These are phyloP conservation scores for Fomitopsis palustris DNA, from an alignment of 1,284 basidiomycete species.

Conservation along the genomic window DNA sequence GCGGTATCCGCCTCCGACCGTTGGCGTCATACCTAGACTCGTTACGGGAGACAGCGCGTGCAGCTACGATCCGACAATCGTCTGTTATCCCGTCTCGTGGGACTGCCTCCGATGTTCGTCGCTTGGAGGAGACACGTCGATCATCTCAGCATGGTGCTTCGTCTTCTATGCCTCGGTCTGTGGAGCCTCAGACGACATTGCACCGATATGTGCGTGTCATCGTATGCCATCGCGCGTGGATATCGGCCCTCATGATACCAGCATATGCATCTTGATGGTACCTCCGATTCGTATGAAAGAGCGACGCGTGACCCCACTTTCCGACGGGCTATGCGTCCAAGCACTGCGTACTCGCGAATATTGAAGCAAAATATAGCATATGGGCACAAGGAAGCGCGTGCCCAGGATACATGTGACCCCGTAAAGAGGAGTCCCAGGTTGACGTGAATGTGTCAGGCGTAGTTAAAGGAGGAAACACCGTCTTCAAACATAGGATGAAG, in stretches of 20 bases:
- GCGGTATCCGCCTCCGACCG: slow-evolving; percentile 6
- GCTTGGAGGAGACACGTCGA: neutral
- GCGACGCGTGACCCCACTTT: neutral
- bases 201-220: neutral
- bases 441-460: too few species aligned
- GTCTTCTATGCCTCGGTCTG: neutral
- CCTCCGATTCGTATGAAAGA: neutral
- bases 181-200: neutral
- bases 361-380: neutral
- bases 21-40: slow-evolving; percentile 13
- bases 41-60: slow-evolving; percentile 16
- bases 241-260: neutral
- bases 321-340: neutral
- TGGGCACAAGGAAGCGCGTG: neutral
- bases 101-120: neutral
- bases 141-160: neutral
- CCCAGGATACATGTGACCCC: too few species aligned
- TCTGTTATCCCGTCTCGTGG: neutral
- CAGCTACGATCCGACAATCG: slow-evolving; percentile 10
- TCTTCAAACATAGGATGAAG: too few species aligned
- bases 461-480: too few species aligned
- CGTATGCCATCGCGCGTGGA: neutral
- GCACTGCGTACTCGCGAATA: neutral
- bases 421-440: too few species aligned
- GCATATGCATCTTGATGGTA: neutral